Conservation (phyloP, 2,329 filamentous ascomycete genomes). For the Lasiodiplodia sp. region DNA sequence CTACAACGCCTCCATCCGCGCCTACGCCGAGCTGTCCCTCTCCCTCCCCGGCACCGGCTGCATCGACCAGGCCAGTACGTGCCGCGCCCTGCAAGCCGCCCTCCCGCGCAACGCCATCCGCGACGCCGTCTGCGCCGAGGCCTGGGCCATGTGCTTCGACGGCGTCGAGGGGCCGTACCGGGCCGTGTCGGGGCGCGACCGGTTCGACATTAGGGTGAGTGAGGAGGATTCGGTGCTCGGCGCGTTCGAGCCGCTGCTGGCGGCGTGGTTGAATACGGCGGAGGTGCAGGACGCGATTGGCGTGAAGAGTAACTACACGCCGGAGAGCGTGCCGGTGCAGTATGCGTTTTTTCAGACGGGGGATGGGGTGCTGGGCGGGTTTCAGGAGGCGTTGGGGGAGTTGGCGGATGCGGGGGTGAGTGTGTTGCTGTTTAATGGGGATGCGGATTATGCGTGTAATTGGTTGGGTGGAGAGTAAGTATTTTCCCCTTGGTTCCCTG, state of each 20-base stretch:
- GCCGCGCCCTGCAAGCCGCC: conserved; percentile 51
- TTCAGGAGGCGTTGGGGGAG: conserved; percentile 53
- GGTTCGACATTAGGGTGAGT: conserved; percentile 62
- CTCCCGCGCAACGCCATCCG: conserved; percentile 37
- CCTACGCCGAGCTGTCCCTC: conserved; percentile 53
- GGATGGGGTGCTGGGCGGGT: conserved; percentile 66
- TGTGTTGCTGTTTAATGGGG: conserved; percentile 46
- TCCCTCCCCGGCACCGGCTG: conserved; percentile 59
- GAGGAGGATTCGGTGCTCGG: conserved; percentile 61
- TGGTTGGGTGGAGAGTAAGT: conserved; percentile 42
- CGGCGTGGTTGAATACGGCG: conserved; percentile 63
- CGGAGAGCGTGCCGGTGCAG: conserved; percentile 56
- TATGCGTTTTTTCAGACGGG: conserved; percentile 61
- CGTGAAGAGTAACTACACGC: conserved; percentile 67
- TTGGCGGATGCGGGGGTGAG: conserved; percentile 50
- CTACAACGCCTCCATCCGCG: conserved; percentile 55
- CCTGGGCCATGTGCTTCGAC: conserved; percentile 48
- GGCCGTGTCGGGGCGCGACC: conserved; percentile 51
- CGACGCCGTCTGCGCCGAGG: conserved; percentile 34
- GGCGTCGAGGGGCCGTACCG: conserved; percentile 38
- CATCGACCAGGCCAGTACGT: conserved; percentile 58
- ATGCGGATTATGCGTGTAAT: conserved; percentile 50
- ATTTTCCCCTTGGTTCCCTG: conserved; percentile 52
- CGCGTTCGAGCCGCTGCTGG: conserved; percentile 55
- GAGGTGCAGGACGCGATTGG: conserved; percentile 67